A percentile compares a stretch with the other conserved stretches of the same genome.
phyloP scores from a whole-genome alignment of 1,284 basidiomycete species.

The Pulveroboletus sp. region DNA sequence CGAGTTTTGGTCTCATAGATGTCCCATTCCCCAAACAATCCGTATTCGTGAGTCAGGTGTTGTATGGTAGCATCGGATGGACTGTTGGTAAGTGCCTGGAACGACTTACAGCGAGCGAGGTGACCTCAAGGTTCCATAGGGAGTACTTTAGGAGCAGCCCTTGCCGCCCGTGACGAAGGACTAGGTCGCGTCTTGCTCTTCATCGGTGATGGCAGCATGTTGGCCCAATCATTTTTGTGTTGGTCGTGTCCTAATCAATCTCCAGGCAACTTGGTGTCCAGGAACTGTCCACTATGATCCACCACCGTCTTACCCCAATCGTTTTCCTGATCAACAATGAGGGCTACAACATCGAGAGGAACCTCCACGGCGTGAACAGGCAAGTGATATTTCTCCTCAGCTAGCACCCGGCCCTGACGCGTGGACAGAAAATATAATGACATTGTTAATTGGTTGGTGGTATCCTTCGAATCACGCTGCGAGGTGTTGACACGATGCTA shows the following conservation, averaged over 20 bases:
- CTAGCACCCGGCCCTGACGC: constrained; percentile 29
- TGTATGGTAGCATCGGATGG: constrained; percentile 90
- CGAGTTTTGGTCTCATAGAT: constrained; percentile 75
- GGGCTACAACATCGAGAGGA: constrained; percentile 87
- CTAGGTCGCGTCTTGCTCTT: constrained; percentile 78
- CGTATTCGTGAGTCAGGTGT: constrained; percentile 69
- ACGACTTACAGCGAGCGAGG: constrained; percentile 2
- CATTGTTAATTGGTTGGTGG: constrained; percentile 56
- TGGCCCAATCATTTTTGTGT: constrained; percentile 24
- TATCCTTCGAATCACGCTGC: background rate
- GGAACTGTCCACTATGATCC: constrained; percentile 78
- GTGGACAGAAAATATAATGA: constrained; percentile 67
- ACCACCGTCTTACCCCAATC: constrained; percentile 65
- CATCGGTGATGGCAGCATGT: constrained; percentile 81
- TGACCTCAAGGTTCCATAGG: constrained; percentile 33
- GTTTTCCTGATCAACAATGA: constrained; percentile 88
- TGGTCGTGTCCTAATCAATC: background rate
- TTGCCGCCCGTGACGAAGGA: constrained; percentile 70
- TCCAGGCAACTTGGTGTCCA: constrained; percentile 68
- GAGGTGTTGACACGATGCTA: constrained; percentile 15
- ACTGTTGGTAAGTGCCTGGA: constrained; percentile 55
- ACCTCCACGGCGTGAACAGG: constrained; percentile 63
- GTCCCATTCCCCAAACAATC: constrained; percentile 68
- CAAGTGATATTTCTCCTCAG: constrained; percentile 6
- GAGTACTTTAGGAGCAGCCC: constrained; percentile 66